Evolutionary conservation across 1,284 basidiomycete genomes (phyloP), one percentile per base, ranked within the genome.

Genomic region (Amylostereum areolatum): DNA sequence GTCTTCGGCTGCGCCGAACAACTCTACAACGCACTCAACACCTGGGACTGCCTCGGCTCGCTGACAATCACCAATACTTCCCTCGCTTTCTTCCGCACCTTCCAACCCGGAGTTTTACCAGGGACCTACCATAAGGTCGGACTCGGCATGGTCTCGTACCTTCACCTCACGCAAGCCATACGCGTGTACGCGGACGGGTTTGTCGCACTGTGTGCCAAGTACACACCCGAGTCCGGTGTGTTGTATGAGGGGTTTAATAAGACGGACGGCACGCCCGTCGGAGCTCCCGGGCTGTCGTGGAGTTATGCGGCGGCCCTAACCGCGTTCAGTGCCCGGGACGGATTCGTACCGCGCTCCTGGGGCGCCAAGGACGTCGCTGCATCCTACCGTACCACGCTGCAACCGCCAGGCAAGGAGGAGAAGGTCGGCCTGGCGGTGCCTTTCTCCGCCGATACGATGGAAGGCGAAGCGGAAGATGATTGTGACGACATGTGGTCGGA

Each of bases 351-450:
- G 25, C 70, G 70, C 0, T 73, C 75, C 57, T 89, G 88, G 88
- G 85, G 85, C 18, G 86, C 87, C 1, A 61, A 68, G 36, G 80
- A 77, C 2, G 60, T 88, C 49, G 66, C 64, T 2, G 72, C 18
- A 18, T 18, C 18, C 18, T 18, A 18, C 18, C 18, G 18, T 18
- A 18, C 18, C 18, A 18, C 18, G 18, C 18, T 18, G 18, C 18
- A 18, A 18, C 18, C 18, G 18, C 18, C 18, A 18, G 18, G 18
- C 18, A 18, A 18, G 18, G 18, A 18, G 18, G 18, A 18, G 18
- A 18, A 18, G 18, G 18, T 18, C 18, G 18, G 18, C 18, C 18
- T 18, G 18, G 18, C 18, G 18, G 18, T 18, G 18, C 18, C 18
- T 18, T 18, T 18, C 18, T 18, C 18, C 18, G 18, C 18, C 18